Conservation (phyloP, 345 rosid species). For the Diplotaxis tenuifolia region DNA sequence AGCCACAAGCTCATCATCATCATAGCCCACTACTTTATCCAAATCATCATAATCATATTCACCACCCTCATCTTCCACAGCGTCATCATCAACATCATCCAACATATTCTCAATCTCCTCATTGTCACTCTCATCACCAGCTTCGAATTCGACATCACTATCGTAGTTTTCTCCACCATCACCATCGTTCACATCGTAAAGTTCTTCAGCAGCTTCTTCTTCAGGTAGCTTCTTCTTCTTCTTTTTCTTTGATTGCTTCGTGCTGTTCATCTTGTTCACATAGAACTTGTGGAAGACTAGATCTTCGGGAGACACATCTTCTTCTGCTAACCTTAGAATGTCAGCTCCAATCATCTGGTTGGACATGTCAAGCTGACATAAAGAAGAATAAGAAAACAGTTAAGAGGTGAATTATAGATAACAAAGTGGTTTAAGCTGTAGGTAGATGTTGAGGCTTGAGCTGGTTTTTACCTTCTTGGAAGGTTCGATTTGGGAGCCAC, state of each 20-base stretch:
- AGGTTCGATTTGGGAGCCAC: conserved; percentile 97
- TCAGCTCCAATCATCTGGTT: conserved; percentile 74
- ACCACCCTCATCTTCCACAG: conserved; percentile 55
- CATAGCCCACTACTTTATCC: conserved; percentile 59
- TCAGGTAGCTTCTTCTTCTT: conserved; percentile 75
- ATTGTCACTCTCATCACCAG: conserved; percentile 83
- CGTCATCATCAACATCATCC: conserved; percentile 52
- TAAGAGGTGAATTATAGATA: neutral
- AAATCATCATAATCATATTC: conserved; percentile 81
- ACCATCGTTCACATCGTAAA: conserved; percentile 60
- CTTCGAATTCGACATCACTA: conserved; percentile 59
- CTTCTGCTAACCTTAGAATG: conserved; percentile 79
- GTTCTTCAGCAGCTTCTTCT: conserved; percentile 73
- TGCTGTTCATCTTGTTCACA: conserved; percentile 65
- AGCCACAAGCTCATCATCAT: conserved; percentile 69
- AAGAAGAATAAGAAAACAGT: neutral
- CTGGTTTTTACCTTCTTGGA: conserved; percentile 69
- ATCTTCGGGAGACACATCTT: conserved; percentile 90
- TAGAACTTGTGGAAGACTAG: conserved; percentile 93
- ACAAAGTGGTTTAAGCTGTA: conserved; percentile 5
- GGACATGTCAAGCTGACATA: conserved; percentile 72
- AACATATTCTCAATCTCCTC: conserved; percentile 84
- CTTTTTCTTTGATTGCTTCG: conserved; percentile 70
- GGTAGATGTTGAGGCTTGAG: neutral
- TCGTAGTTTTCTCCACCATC: conserved; percentile 49